Percentiles rank a stretch among this genome's conserved stretches.
These are phyloP conservation scores for Mycena kentingensis DNA, from an alignment of 768 basidiomycete genomes.

Conservation along the genomic window DNA sequence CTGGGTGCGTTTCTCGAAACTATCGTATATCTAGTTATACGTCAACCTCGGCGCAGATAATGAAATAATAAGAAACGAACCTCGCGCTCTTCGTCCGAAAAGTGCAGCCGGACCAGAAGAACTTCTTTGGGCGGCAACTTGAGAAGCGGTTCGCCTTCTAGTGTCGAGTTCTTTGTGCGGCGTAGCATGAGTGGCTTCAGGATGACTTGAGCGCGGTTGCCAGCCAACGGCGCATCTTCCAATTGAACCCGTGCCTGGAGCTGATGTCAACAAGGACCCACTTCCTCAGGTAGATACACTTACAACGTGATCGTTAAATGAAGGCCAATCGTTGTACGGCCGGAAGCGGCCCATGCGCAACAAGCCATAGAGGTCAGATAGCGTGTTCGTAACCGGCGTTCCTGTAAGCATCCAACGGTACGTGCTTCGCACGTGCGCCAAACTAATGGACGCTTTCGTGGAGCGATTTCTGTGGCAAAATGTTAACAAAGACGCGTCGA, in stretches of 20 bases:
- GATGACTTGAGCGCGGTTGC: constrained; percentile 65
- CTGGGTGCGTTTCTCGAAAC: constrained; percentile 55
- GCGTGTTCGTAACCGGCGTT: constrained; percentile 71
- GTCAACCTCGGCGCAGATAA: neutral
- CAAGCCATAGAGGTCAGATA: constrained; percentile 71
- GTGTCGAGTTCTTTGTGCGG: constrained; percentile 65
- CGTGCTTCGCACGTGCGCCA: constrained; percentile 61
- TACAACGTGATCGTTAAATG: constrained; percentile 62
- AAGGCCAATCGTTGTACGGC: constrained; percentile 73
- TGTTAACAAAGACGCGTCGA: too few relatives aligned
- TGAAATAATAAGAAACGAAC: constrained; percentile 38
- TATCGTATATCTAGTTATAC: constrained; percentile 52
- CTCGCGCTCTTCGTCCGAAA: constrained; percentile 86
- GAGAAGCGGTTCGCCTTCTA: constrained; percentile 72
- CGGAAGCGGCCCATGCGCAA: constrained; percentile 68
- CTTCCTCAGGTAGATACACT: too few relatives aligned
- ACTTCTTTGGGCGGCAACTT: constrained; percentile 62
- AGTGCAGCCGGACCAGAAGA: constrained; percentile 59
- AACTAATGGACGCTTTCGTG: constrained; percentile 59
- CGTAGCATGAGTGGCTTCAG: constrained; percentile 69
- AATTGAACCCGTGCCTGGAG: constrained; percentile 60
- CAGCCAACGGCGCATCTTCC: constrained; percentile 62
- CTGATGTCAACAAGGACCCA: neutral
- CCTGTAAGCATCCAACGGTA: constrained; percentile 83
- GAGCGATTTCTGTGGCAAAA: constrained; percentile 69